These are phyloP conservation scores for Gracilaria gracilis DNA, from an alignment of 23 red algal genomes.

Conservation along the genomic window DNA sequence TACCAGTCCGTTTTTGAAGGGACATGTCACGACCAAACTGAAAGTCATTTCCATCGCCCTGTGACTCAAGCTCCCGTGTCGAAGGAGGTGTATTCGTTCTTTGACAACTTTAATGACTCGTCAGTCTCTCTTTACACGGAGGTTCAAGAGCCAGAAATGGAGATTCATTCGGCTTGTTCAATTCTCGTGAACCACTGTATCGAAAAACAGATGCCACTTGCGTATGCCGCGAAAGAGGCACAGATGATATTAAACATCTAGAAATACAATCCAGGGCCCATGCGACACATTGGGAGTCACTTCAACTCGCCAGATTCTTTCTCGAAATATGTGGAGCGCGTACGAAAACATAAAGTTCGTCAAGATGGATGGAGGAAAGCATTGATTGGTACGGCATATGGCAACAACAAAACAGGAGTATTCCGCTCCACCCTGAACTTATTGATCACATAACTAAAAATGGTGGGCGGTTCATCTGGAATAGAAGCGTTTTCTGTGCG, in stretches of 20 bases:
- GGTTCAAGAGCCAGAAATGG: too few relatives aligned
- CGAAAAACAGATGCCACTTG: too few relatives aligned
- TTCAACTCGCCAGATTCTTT: not conserved
- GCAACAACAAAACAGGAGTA: conserved; percentile 1
- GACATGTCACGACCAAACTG: too few relatives aligned
- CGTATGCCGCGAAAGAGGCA: too few relatives aligned
- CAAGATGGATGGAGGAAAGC: not conserved
- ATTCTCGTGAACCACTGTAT: too few relatives aligned
- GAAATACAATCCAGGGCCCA: not conserved
- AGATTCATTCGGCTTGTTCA: too few relatives aligned
- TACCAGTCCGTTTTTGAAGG: too few relatives aligned
- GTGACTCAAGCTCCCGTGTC: too few relatives aligned
- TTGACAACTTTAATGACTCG: too few relatives aligned
- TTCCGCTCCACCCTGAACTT: not conserved
- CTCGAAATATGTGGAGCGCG: not conserved
- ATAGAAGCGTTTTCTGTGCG: not conserved
- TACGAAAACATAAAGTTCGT: conserved; percentile 4
- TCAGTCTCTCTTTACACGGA: too few relatives aligned
- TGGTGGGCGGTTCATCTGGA: not conserved
- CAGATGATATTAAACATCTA: not conserved
- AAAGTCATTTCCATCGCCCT: too few relatives aligned
- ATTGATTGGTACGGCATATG: conserved; percentile 1
- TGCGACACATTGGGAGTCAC: not conserved
- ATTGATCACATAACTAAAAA: not conserved
- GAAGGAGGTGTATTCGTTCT: too few relatives aligned